Evolutionary conservation across 768 basidiomycete genomes (phyloP).

Genomic region (Pulveroboletus sp.): DNA sequence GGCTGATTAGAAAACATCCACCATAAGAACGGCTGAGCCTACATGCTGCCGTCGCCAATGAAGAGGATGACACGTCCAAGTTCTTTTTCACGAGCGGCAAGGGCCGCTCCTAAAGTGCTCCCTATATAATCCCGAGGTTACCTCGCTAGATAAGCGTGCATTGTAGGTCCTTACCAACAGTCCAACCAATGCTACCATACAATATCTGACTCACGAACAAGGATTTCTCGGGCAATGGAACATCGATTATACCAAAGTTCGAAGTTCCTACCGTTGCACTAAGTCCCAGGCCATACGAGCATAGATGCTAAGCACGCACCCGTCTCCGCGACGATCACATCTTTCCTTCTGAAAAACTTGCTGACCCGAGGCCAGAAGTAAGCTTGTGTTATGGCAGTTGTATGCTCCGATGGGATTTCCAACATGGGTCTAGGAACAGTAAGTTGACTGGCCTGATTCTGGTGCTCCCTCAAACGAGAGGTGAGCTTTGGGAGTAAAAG

Average conservation of each 20-base stretch:
- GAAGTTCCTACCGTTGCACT: constrained; percentile 50
- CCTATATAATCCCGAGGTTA: constrained; percentile 30
- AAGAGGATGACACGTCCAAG: constrained; percentile 75
- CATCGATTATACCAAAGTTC: constrained; percentile 79
- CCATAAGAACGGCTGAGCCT: constrained; percentile 23
- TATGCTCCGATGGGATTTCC: constrained; percentile 46
- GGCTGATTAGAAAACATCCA: constrained; percentile 4
- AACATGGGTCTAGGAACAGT: constrained; percentile 40
- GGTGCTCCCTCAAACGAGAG: constrained; percentile 43
- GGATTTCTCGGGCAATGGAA: constrained; percentile 68
- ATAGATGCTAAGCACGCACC: constrained; percentile 35
- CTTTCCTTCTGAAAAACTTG: constrained; percentile 63
- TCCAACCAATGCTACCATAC: constrained; percentile 93
- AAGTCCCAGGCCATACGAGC: not conserved
- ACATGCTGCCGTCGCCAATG: constrained; percentile 81
- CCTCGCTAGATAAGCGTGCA: not conserved
- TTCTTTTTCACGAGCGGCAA: constrained; percentile 65
- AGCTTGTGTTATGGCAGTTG: constrained; percentile 60
- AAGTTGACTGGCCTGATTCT: constrained; percentile 37
- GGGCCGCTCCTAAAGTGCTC: constrained; percentile 69
- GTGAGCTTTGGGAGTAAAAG: constrained; percentile 69
- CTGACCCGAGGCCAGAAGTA: constrained; percentile 83
- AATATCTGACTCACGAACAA: constrained; percentile 72
- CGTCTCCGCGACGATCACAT: constrained; percentile 85
- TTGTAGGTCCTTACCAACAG: constrained; percentile 49